Conservation (phyloP, 768 basidiomycete genomes). For the Nidularia sp. region DNA sequence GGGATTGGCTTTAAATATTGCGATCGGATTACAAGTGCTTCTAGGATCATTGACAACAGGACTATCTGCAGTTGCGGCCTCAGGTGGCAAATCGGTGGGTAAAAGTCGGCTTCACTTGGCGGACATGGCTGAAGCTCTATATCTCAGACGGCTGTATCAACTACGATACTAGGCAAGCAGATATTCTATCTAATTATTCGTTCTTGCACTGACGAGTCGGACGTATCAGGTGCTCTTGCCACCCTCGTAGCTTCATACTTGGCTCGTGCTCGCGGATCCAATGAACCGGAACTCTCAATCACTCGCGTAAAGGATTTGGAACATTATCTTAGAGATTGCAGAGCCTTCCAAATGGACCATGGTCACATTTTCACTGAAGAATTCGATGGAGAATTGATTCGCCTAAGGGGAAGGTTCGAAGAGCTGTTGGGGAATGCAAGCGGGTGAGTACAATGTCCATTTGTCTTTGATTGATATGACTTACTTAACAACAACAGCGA, state of each 20-base stretch:
- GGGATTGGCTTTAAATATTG: slow-evolving; percentile 34
- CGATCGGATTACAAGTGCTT: slow-evolving; percentile 60
- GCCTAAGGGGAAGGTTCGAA: slow-evolving; percentile 39
- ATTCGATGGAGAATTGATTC: slow-evolving; percentile 27
- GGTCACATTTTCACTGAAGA: slow-evolving; percentile 36
- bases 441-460: slow-evolving; percentile 15
- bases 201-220: neutral
- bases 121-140: neutral
- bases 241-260: slow-evolving; percentile 72
- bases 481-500: slow-evolving; percentile 1
- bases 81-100: slow-evolving; percentile 22
- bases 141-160: slow-evolving; percentile 28
- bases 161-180: slow-evolving; percentile 30
- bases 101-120: neutral
- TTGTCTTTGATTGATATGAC: neutral
- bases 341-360: slow-evolving; percentile 55
- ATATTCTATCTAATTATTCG: neutral
- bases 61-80: slow-evolving; percentile 41
- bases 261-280: slow-evolving; percentile 63
- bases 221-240: slow-evolving; percentile 49
- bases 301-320: slow-evolving; percentile 57
- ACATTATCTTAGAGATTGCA: slow-evolving; percentile 59
- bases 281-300: slow-evolving; percentile 65
- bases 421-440: slow-evolving; percentile 39
- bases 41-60: slow-evolving; percentile 68